Base-by-base conservation (phyloP, 371 early-diverging fungal species). In the Capillidium rhysosporum region DNA sequence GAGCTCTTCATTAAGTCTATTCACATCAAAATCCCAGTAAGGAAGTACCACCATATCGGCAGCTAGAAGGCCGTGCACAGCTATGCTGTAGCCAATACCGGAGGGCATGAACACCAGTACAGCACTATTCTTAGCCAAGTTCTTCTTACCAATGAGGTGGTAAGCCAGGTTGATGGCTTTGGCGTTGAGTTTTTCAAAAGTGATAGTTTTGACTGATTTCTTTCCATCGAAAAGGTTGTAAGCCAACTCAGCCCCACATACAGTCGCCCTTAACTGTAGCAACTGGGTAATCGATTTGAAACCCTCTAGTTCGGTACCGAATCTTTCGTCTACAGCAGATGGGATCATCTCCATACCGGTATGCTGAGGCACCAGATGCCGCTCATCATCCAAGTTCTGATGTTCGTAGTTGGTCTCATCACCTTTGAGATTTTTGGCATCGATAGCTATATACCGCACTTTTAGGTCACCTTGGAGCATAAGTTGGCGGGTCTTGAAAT, bases 1-100 rank as follows among this genome's bases (percentile, higher is more conserved):
- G 7, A 82, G 61, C 56, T 86, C 86, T 49, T 89, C 89, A 23
- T 73, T 63, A 39, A 80, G 57, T 18, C 84, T 73, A 18, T 64
- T 60, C 1, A 65, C 62, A 48, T 87, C 88, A 5, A 77, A 73
- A 38, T 75, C 72, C 30, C 77, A 68, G 10, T 87, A 59, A 1
- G 87, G 82, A 18, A 90, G 77, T 12, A 82, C 76, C 1, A 82
- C 64, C 0, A 83, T 69, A 14, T 90, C 89, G 5, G 82, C 65
- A 1, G 79, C 76, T 61, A 89, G 63, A 61, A 86, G 86, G 5
- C 86, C 87, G 62, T 85, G 82, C 14, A 90, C 63, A 0, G 80
- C 73, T n/a, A 70, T 65, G 1, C 82, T 67, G 61, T 77, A 81
- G 49, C 86, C 89, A 24, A 83, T 53, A 8, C 85, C 76, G 57